These are phyloP conservation scores for Sordariomycetes sp. DNA, from an alignment of 2,329 filamentous ascomycete genomes.

Conservation along the genomic window DNA sequence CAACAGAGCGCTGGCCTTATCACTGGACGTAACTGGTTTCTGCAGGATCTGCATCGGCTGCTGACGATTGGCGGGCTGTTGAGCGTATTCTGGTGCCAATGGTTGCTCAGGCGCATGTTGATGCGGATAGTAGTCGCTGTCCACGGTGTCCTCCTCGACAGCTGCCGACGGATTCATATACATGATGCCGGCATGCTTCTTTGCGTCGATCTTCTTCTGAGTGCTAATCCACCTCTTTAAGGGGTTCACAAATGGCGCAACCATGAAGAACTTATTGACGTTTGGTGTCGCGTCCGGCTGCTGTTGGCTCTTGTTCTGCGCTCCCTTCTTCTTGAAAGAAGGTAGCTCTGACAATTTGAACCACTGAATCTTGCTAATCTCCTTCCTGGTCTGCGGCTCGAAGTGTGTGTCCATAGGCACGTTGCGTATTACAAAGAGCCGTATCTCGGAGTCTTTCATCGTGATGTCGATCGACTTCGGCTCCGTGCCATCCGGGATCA, in stretches of 20 bases:
- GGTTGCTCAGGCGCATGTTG: neutral
- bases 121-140: constrained; percentile 24
- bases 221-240: constrained; percentile 86
- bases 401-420: constrained; percentile 83
- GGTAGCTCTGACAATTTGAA: constrained; percentile 85
- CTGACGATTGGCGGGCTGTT: constrained; percentile 46
- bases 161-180: too few relatives aligned
- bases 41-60: constrained; percentile 41
- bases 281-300: constrained; percentile 36
- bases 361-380: constrained; percentile 97
- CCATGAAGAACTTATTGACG: constrained; percentile 94
- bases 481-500: constrained; percentile 62
- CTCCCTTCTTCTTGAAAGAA: constrained; percentile 63
- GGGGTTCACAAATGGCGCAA: constrained; percentile 79
- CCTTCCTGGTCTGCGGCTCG: constrained; percentile 84
- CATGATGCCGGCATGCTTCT: constrained; percentile 26
- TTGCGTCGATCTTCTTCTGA: constrained; percentile 63
- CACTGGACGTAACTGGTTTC: constrained; percentile 17
- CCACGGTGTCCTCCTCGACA: constrained; percentile 29
- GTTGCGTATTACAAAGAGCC: constrained; percentile 83
- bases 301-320: constrained; percentile 30
- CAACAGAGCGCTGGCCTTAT: constrained; percentile 42
- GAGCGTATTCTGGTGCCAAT: constrained; percentile 42
- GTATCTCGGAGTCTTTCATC: constrained; percentile 88
- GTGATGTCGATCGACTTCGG: constrained; percentile 81